Conservation (phyloP, 768 basidiomycete species). For the Suillus ampliporus region DNA sequence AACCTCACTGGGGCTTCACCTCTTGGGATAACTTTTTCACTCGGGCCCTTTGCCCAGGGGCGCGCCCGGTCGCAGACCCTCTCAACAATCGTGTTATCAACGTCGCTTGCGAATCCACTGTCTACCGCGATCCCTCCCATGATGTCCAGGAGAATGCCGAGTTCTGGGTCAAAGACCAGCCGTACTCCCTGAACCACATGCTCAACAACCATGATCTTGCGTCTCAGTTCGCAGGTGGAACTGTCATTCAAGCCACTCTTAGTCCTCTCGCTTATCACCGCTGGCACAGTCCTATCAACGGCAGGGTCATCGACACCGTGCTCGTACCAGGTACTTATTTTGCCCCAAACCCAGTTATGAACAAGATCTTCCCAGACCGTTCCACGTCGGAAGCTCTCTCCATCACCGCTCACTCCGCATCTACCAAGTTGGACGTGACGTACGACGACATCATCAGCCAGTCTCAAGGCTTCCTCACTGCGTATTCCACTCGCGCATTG, state of each 20-base stretch:
- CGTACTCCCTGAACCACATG: slow-evolving; percentile 64
- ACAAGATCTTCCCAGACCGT: too few species aligned
- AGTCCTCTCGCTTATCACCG: slow-evolving; percentile 61
- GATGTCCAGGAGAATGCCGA: slow-evolving; percentile 47
- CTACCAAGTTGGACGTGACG: too few species aligned
- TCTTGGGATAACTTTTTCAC: slow-evolving; percentile 66
- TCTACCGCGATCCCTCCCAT: slow-evolving; percentile 47
- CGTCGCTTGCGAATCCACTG: slow-evolving; percentile 58
- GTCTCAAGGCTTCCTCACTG: slow-evolving; percentile 48
- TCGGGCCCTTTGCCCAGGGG: slow-evolving; percentile 42
- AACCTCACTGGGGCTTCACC: slow-evolving; percentile 49
- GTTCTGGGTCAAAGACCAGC: slow-evolving; percentile 68
- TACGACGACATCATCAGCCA: too few species aligned
- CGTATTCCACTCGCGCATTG: slow-evolving; percentile 57
- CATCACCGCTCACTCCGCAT: too few species aligned
- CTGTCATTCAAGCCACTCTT: slow-evolving; percentile 63
- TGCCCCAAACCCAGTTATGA: too few species aligned
- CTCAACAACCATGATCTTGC: slow-evolving; percentile 49
- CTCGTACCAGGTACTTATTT: too few species aligned
- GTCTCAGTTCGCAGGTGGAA: slow-evolving; percentile 53
- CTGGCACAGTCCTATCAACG: slow-evolving; percentile 65
- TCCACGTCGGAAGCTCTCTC: too few species aligned
- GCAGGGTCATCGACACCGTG: slow-evolving; percentile 46
- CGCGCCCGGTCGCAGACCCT: slow-evolving; percentile 45
- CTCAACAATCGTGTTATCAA: slow-evolving; percentile 44